Evolutionary conservation across 352 stramenopile species (phyloP), one percentile per base, ranked within the genome.

Genomic region (Globisporangium heterothallicum): DNA sequence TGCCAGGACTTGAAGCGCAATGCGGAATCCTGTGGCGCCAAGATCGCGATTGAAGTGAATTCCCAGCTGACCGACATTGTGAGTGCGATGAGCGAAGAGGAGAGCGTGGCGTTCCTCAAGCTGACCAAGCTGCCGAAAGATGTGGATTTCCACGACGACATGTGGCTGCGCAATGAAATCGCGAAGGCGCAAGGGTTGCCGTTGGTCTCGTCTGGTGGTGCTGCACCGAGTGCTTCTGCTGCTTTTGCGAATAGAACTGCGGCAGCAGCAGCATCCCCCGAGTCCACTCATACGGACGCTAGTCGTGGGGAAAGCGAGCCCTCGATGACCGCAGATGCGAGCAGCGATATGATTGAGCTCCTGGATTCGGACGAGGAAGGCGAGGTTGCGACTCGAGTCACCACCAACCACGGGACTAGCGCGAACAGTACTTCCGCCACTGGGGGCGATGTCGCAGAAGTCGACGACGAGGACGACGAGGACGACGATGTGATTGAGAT

Each of bases 1-100:
- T 84, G 72, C 25, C 78, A 91, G 53, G 76, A 86, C 0, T 60
- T 94, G 2, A 91, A 88, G 52, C 59, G 64, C 2, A 59, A 69
- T 18, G 84, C 84, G 0, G 61, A 86, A 35, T 59, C 61, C 16
- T 88, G 72, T 45, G 79, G 75, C 27, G 78, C 78, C 13, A 81
- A 61, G 6, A 56, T 94, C 38, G 79, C 76, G 36, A 91, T 94
- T 29, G 80, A 94, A 52, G 66, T 94, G 0, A 88, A 82, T 41
- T 68, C 78, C 2, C 74, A 87, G 49, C 59, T 86, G 26, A 94
- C 80, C 0, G 84, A 94, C 45, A 78, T 94, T 43, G 74, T 94
- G 30, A 89, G 78, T 48, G 75, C 64, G 0, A 84, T 91, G 75
- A 77, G 55, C 40, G 50, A 54, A 19, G 56, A 48, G 2, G 78